These are phyloP conservation scores for Colletotrichum incanum DNA, from an alignment of 2,329 filamentous ascomycete genomes.

Conservation along the genomic window DNA sequence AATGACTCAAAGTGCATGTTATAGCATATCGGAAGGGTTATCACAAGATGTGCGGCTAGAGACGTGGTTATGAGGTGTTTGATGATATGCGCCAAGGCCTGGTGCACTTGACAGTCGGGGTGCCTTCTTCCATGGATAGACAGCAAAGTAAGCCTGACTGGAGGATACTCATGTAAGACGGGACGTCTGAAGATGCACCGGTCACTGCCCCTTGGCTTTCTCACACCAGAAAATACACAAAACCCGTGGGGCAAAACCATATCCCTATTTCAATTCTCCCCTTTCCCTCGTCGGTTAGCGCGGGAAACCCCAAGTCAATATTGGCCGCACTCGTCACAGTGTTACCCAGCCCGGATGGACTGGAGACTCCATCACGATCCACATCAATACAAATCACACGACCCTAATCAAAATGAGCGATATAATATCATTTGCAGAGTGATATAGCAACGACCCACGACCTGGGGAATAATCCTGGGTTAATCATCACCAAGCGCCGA, in stretches of 20 bases:
- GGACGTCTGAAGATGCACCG: too few relatives aligned
- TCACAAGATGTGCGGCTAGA: neutral
- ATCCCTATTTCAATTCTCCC: neutral
- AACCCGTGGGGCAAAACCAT: too few relatives aligned
- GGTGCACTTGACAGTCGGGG: too few relatives aligned
- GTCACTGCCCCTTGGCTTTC: too few relatives aligned
- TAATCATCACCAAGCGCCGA: neutral
- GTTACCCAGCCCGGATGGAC: neutral
- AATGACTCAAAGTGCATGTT: neutral
- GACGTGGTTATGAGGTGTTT: too few relatives aligned
- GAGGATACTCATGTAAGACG: too few relatives aligned
- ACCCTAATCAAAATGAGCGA: neutral
- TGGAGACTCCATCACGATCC: neutral
- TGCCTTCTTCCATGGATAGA: too few relatives aligned
- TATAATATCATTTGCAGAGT: neutral
- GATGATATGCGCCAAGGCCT: too few relatives aligned
- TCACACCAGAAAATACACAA: too few relatives aligned
- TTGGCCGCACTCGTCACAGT: neutral
- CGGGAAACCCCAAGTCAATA: neutral
- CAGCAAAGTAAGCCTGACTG: too few relatives aligned
- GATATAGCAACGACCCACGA: neutral
- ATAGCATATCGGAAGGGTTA: neutral
- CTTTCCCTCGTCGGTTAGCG: neutral
- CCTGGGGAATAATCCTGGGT: neutral
- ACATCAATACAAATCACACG: neutral